Conservation (phyloP, 1,139 yeast genomes). For the Blastobotrys arbuscula region DNA sequence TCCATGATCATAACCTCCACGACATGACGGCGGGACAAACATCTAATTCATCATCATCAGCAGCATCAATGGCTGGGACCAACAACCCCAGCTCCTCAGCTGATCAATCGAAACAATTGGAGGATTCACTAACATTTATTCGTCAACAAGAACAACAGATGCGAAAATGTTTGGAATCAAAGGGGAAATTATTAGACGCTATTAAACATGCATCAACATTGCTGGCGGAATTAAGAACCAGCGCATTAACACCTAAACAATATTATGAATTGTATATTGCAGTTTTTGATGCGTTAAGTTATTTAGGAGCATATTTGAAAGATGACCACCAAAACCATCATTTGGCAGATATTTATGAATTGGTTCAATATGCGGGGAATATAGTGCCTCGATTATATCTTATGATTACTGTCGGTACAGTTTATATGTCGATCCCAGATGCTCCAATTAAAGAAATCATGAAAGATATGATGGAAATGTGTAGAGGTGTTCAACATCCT, state of each 20-base stretch:
- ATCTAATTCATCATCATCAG: too few species aligned
- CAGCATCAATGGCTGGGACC: not conserved
- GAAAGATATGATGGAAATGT: constrained; percentile 97
- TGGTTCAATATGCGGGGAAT: constrained; percentile 91
- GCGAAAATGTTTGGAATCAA: constrained; percentile 66
- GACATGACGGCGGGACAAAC: not conserved
- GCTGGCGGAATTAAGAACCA: constrained; percentile 75
- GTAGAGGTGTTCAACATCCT: constrained; percentile 97
- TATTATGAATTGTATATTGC: constrained; percentile 88
- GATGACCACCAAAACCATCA: constrained; percentile 70
- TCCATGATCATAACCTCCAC: not conserved
- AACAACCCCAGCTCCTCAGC: not conserved
- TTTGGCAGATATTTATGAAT: constrained; percentile 83
- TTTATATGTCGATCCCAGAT: constrained; percentile 70
- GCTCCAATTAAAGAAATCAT: constrained; percentile 83
- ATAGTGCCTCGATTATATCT: constrained; percentile 86
- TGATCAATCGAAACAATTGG: constrained; percentile 35
- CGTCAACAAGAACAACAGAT: constrained; percentile 67
- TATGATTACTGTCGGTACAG: constrained; percentile 94
- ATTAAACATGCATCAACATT: constrained; percentile 81
- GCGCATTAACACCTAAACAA: constrained; percentile 76
- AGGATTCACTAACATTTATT: constrained; percentile 52
- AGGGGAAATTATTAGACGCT: constrained; percentile 77
- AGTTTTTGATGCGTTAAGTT: constrained; percentile 76
- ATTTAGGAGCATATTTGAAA: constrained; percentile 57